Percentiles rank a stretch among this genome's conserved stretches.
phyloP scores from a whole-genome alignment of 2,329 filamentous ascomycete species.

The Amphichorda felina region DNA sequence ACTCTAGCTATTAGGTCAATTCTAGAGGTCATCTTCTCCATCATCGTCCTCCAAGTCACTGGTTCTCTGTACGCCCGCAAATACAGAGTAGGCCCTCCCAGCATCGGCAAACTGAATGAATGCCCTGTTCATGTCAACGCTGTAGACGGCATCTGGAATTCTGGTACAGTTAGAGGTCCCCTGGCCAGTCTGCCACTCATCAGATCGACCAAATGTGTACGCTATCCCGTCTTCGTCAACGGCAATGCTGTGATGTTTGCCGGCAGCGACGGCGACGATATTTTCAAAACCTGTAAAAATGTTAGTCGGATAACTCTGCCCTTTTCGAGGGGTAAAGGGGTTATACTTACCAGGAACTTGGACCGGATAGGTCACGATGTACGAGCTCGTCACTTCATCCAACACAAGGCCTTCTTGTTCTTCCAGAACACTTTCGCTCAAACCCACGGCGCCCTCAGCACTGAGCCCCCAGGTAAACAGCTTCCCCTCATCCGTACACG shows the following conservation, averaged over 20 bases:
- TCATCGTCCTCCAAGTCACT: too few relatives aligned
- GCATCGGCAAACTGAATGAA: too few relatives aligned
- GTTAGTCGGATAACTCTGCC: neutral
- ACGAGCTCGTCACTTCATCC: conserved; percentile 49
- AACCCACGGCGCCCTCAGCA: conserved; percentile 23
- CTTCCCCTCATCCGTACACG: conserved; percentile 33
- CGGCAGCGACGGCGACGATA: neutral
- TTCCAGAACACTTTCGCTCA: neutral
- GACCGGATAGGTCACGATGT: conserved; percentile 44
- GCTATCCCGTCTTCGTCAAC: neutral
- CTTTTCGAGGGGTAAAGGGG: neutral
- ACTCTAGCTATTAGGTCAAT: too few relatives aligned
- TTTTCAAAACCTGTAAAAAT: neutral
- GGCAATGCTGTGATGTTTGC: neutral
- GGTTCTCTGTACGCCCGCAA: too few relatives aligned
- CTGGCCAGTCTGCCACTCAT: neutral
- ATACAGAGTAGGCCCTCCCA: too few relatives aligned
- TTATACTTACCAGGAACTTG: conserved; percentile 4
- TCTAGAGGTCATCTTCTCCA: too few relatives aligned
- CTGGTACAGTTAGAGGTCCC: too few relatives aligned
- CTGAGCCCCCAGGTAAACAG: conserved; percentile 40
- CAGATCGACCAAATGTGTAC: neutral
- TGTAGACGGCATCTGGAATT: too few relatives aligned
- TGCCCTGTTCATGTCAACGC: too few relatives aligned
- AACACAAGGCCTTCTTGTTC: neutral